Percentiles rank a stretch among this genome's conserved stretches.
Conservation (phyloP, 768 basidiomycete species). For the Termitomyces sp. region DNA sequence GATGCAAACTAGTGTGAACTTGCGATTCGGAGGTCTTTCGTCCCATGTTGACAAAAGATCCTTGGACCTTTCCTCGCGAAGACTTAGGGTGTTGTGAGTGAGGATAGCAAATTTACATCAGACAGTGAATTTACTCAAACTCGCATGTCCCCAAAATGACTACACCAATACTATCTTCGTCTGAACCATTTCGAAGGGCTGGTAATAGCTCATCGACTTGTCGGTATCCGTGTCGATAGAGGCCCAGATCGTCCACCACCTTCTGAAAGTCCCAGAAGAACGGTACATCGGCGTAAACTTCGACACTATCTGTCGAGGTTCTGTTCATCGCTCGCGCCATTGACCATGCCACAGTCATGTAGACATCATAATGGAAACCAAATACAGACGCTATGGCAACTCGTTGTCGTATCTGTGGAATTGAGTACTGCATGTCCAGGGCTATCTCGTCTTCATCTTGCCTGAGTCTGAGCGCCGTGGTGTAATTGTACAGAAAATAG, state of each 20-base stretch:
- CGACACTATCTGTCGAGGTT: conserved; percentile 16
- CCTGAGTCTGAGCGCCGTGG: background rate
- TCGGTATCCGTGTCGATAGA: conserved; percentile 27
- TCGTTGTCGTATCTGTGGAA: conserved; percentile 19
- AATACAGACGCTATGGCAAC: conserved; percentile 34
- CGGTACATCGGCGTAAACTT: conserved; percentile 27
- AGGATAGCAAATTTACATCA: background rate
- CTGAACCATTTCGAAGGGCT: conserved; percentile 18
- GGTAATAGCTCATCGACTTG: conserved; percentile 22
- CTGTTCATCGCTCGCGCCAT: conserved; percentile 24
- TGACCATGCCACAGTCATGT: conserved; percentile 32
- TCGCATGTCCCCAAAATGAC: conserved; percentile 44
- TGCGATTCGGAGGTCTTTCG: conserved; percentile 27
- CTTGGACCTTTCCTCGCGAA: conserved; percentile 21
- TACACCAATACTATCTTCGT: conserved; percentile 28
- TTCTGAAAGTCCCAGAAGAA: conserved; percentile 29
- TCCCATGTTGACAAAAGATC: conserved; percentile 33
- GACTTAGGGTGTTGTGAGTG: conserved; percentile 8
- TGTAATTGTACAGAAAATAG: conserved; percentile 6
- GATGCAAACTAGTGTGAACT: conserved; percentile 40
- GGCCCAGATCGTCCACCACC: conserved; percentile 25
- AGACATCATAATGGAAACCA: conserved; percentile 33
- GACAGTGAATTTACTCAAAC: conserved; percentile 28
- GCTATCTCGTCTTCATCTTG: background rate
- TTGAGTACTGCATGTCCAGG: background rate